phyloP scores from a whole-genome alignment of 495 filamentous ascomycete species.

The Friedmanniomyces endolithicus region DNA sequence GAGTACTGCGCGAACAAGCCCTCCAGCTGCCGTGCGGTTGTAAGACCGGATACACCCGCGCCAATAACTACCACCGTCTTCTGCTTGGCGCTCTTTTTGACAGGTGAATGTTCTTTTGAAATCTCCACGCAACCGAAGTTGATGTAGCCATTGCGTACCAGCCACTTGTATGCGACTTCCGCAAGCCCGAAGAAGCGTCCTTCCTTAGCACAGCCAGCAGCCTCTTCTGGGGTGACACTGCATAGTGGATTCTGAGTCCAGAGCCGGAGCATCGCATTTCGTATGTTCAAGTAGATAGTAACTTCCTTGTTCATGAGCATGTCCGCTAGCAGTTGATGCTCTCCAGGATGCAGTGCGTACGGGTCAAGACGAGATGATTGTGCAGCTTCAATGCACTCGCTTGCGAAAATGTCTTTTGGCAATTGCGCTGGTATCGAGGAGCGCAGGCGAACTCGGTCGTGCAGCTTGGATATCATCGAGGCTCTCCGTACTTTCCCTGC shows the following conservation, averaged over 20 bases:
- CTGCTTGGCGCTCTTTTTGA: slow-evolving; percentile 36
- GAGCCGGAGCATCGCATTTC: slow-evolving; percentile 84
- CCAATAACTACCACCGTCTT: slow-evolving; percentile 77
- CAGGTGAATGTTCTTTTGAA: slow-evolving; percentile 31
- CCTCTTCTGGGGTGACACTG: slow-evolving; percentile 74
- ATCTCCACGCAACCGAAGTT: slow-evolving; percentile 87
- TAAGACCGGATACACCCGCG: slow-evolving; percentile 86
- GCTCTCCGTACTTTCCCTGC: slow-evolving; percentile 5
- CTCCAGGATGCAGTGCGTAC: slow-evolving; percentile 72
- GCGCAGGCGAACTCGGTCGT: slow-evolving; percentile 12
- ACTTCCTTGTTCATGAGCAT: slow-evolving; percentile 81
- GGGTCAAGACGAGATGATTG: slow-evolving; percentile 83
- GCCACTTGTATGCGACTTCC: slow-evolving; percentile 81
- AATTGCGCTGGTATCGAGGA: slow-evolving; percentile 16
- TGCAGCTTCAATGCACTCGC: slow-evolving; percentile 77
- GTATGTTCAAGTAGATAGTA: slow-evolving; percentile 91
- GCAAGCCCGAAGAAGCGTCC: slow-evolving; percentile 84
- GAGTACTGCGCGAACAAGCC: slow-evolving; percentile 66
- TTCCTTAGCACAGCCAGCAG: slow-evolving; percentile 82
- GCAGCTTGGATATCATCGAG: slow-evolving; percentile 8
- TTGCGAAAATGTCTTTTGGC: slow-evolving; percentile 45
- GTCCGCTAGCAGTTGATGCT: slow-evolving; percentile 65
- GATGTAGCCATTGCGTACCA: slow-evolving; percentile 82
- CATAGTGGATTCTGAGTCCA: slow-evolving; percentile 88
- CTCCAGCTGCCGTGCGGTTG: slow-evolving; percentile 84